phyloP scores from a whole-genome alignment of 495 filamentous ascomycete species.

The Xylaria sp. region DNA sequence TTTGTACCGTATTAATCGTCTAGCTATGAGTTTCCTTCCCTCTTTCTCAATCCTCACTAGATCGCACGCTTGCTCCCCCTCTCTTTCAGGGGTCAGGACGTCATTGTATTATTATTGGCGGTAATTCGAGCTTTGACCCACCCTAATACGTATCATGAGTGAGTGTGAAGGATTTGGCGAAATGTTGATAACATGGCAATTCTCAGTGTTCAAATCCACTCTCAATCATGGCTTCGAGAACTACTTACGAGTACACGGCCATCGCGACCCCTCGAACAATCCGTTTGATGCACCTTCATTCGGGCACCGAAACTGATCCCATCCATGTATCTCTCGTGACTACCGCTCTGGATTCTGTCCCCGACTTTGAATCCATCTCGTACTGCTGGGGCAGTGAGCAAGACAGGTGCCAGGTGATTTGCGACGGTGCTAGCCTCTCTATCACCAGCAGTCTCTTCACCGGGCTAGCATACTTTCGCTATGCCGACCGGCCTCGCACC shows the following conservation, averaged over 20 bases:
- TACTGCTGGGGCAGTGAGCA: constrained; percentile 46
- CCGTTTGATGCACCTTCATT: constrained; percentile 31
- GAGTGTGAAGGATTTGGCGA: neutral
- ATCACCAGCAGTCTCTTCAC: constrained; percentile 39
- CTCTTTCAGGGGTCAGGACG: neutral
- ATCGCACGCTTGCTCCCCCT: neutral
- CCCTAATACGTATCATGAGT: neutral
- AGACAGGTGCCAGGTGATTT: constrained; percentile 27
- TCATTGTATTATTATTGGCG: neutral
- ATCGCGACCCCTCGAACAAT: constrained; percentile 14
- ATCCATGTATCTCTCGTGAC: constrained; percentile 25
- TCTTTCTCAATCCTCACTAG: neutral
- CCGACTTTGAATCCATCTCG: constrained; percentile 46
- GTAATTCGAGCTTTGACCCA: neutral
- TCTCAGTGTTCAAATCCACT: neutral
- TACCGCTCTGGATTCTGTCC: constrained; percentile 21
- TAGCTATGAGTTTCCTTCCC: neutral
- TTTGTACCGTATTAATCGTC: neutral
- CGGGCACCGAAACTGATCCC: constrained; percentile 27
- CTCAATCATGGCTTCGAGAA: neutral
- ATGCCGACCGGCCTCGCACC: constrained; percentile 29
- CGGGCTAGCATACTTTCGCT: constrained; percentile 40
- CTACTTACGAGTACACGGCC: constrained; percentile 7
- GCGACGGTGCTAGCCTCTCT: constrained; percentile 33
- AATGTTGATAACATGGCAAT: neutral